phyloP scores from a whole-genome alignment of 2,329 filamentous ascomycete species.

The Fonsecaea erecta region DNA sequence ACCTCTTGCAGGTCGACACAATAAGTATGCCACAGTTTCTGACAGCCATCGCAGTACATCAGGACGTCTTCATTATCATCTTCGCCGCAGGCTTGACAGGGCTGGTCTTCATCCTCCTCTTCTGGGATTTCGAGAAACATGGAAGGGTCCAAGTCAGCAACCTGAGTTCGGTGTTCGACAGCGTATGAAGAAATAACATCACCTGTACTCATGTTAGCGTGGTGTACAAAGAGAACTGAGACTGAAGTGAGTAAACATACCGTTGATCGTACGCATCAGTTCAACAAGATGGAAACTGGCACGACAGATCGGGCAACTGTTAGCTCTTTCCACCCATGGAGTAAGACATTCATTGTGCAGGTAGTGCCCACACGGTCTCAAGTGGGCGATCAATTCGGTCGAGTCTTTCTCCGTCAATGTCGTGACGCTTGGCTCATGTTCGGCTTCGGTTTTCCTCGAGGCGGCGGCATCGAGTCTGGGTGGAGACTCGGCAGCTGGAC shows the following conservation, averaged over 20 bases:
- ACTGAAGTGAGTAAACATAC: slow-evolving; percentile 58
- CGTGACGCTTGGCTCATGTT: slow-evolving; percentile 39
- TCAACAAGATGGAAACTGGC: slow-evolving; percentile 88
- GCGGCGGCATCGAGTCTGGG: slow-evolving; percentile 37
- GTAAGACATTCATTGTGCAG: slow-evolving; percentile 91
- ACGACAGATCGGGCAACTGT: slow-evolving; percentile 96
- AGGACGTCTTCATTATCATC: slow-evolving; percentile 82
- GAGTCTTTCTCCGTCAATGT: slow-evolving; percentile 37
- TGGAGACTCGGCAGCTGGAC: slow-evolving; percentile 49
- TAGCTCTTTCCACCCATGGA: slow-evolving; percentile 94
- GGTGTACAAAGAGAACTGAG: slow-evolving; percentile 6
- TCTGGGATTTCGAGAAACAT: slow-evolving; percentile 70
- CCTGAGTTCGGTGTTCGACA: slow-evolving; percentile 65
- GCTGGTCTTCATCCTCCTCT: slow-evolving; percentile 69
- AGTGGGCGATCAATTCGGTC: slow-evolving; percentile 58
- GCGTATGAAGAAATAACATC: slow-evolving; percentile 62
- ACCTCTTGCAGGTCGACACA: slow-evolving; percentile 82
- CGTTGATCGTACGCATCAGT: slow-evolving; percentile 77
- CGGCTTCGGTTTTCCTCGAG: slow-evolving; percentile 39
- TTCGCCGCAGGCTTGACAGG: slow-evolving; percentile 83
- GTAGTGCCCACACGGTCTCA: slow-evolving; percentile 82
- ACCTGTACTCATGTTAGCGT: slow-evolving; percentile 47
- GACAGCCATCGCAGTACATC: slow-evolving; percentile 88
- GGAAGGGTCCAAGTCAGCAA: slow-evolving; percentile 83
- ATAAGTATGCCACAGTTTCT: slow-evolving; percentile 87